Evolutionary conservation across 2,329 filamentous ascomycete genomes (phyloP).

Genomic region (Phialocephala sp.): DNA sequence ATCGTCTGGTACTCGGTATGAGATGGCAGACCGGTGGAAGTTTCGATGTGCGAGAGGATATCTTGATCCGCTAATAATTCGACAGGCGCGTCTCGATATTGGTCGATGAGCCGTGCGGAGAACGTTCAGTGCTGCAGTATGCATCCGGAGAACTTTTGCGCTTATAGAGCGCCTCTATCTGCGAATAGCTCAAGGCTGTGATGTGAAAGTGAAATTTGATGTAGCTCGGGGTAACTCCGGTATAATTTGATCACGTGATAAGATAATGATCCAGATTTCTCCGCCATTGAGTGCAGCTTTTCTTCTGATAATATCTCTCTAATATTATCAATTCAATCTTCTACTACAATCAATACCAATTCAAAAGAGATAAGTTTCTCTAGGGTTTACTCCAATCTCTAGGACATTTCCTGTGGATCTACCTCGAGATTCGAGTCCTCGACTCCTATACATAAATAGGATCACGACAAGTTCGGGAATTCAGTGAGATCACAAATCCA

Average conservation of each 20-base stretch:
- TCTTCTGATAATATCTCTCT: not conserved
- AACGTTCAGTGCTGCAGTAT: conserved; percentile 39
- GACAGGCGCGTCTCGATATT: conserved; percentile 38
- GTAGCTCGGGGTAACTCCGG: not conserved
- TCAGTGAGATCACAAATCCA: too few species aligned
- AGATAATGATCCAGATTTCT: not conserved
- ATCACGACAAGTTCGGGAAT: too few species aligned
- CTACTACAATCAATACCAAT: too few species aligned
- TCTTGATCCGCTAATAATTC: conserved; percentile 40
- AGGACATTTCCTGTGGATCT: too few species aligned
- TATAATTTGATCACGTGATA: not conserved
- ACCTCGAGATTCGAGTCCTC: too few species aligned
- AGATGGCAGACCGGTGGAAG: conserved; percentile 40
- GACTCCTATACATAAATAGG: too few species aligned
- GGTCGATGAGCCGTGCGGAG: conserved; percentile 39
- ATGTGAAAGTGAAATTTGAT: not conserved
- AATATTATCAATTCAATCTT: too few species aligned
- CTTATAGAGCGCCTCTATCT: conserved; percentile 35
- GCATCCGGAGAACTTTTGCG: conserved; percentile 41
- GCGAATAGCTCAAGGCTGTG: not conserved
- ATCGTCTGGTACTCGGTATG: conserved; percentile 36
- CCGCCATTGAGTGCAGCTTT: not conserved
- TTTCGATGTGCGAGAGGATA: conserved; percentile 36
- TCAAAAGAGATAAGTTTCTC: too few species aligned
- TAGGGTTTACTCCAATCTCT: too few species aligned